A percentile compares a stretch with the other conserved stretches of the same genome.
These are phyloP conservation scores for Stenogyne calaminthoides DNA, from an alignment of 305 asterid genomes.

Conservation along the genomic window DNA sequence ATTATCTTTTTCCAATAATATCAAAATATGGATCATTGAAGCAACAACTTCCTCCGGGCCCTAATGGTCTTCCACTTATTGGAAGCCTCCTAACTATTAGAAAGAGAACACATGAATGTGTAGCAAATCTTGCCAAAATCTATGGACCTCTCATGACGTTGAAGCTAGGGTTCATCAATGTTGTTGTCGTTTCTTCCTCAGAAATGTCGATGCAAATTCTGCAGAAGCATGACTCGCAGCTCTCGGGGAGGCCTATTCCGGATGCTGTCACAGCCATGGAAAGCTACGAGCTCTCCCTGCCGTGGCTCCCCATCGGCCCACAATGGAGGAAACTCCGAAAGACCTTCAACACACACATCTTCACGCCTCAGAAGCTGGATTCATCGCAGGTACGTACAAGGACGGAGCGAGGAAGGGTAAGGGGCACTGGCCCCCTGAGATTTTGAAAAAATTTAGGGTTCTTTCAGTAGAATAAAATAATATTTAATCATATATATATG, in stretches of 20 bases:
- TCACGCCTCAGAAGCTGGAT: not conserved
- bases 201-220: no score
- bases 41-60: not conserved
- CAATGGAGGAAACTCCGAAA: not conserved
- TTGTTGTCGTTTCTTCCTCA: no score
- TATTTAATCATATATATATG: no score
- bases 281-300: not conserved
- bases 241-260: not conserved
- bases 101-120: not conserved
- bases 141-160: not conserved
- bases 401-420: no score
- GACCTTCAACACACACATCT: not conserved
- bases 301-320: not conserved
- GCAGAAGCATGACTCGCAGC: not conserved
- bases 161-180: not conserved
- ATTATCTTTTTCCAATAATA: not conserved
- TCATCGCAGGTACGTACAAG: not conserved
- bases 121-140: not conserved
- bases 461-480: no score
- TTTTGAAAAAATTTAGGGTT: no score
- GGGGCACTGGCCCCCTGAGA: no score
- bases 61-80: no score
- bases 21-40: no score
- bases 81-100: not conserved
- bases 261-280: not conserved